A percentile compares a stretch with the other conserved stretches of the same genome.
Conservation (phyloP, 768 basidiomycete species). For the Lactifluus volemus region DNA sequence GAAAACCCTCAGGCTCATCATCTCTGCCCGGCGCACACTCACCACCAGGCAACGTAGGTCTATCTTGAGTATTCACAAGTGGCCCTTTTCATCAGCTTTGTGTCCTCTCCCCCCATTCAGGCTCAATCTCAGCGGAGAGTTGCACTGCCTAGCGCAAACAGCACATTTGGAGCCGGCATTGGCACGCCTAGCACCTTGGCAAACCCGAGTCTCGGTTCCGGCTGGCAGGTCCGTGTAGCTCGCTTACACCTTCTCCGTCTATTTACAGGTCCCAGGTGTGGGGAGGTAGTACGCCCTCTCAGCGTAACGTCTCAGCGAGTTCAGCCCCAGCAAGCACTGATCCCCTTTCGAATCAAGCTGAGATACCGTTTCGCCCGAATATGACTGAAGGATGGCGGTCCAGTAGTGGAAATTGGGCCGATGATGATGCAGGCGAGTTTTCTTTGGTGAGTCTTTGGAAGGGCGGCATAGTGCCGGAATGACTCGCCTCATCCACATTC, state of each 20-base stretch:
- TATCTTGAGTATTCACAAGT: background rate
- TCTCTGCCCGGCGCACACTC: constrained; percentile 55
- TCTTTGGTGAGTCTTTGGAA: constrained; percentile 34
- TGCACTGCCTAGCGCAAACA: constrained; percentile 32
- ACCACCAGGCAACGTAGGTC: constrained; percentile 50
- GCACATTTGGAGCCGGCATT: constrained; percentile 48
- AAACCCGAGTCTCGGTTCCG: constrained; percentile 40
- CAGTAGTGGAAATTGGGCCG: constrained; percentile 54
- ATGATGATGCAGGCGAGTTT: constrained; percentile 36
- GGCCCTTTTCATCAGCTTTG: constrained; percentile 14
- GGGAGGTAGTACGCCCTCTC: constrained; percentile 40
- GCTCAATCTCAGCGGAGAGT: constrained; percentile 40
- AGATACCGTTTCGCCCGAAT: constrained; percentile 39
- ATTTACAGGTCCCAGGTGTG: constrained; percentile 41
- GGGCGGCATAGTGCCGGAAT: background rate
- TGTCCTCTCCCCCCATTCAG: constrained; percentile 19
- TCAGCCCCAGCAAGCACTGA: constrained; percentile 49
- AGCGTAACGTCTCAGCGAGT: constrained; percentile 54
- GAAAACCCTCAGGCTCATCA: constrained; percentile 66
- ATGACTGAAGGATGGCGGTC: constrained; percentile 48
- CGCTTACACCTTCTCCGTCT: constrained; percentile 23
- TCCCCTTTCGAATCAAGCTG: constrained; percentile 35
- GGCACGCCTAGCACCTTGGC: constrained; percentile 38
- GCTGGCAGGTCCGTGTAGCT: constrained; percentile 53
- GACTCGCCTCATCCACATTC: constrained; percentile 5